Base-by-base conservation (phyloP, 768 basidiomycete species). In the Pleurotus cornucopiae region DNA sequence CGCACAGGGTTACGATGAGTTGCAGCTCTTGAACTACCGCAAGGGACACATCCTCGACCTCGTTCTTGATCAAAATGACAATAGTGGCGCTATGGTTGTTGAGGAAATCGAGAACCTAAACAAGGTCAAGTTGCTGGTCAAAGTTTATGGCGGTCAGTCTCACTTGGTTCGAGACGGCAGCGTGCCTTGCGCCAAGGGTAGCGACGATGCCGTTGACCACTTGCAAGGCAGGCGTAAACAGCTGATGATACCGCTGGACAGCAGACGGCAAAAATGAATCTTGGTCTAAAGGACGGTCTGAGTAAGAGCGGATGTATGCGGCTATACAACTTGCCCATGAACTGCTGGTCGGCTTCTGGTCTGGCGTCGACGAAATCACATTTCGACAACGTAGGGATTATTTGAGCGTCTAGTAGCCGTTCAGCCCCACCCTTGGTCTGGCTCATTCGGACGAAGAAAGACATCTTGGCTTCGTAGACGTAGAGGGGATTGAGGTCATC, bases 381-480 rank as follows among this genome's bases (percentile, higher is more conserved):
- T 56, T 88, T 85, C 0, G 89, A 82, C 45, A 98, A 73, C 13
- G 84, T 76, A 2, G 85, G 79, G 7, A 97, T 76, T 1, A 94
- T 62, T 54, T 90, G 89, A 1, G 84, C 80, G 56, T 94, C 91
- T 4, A 97, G 68, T 20, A 98, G 71, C 44, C 86, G 81, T 64
- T 97, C 94, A 2, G 94, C 93, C 2, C 95, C 96, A 57, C 78
- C 73, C 45, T 89, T 79, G 2, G 86, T 89, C 66, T 94, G 88
- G 0, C 92, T 84, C 72, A 97, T 83, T 26, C 92, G 82, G 23
- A 89, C 81, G 57, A 98, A 84, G 59, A 97, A 73, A 3, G 94
- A 91, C 83, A 96, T 87, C 71, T 96, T 96, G 12, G 94, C 84
- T 66, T 98, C 96, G 63, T 94, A 98, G 12, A 98, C 90, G 70